phyloP scores from a whole-genome alignment of 257 asterid genomes.

The Solanum pennellii region DNA sequence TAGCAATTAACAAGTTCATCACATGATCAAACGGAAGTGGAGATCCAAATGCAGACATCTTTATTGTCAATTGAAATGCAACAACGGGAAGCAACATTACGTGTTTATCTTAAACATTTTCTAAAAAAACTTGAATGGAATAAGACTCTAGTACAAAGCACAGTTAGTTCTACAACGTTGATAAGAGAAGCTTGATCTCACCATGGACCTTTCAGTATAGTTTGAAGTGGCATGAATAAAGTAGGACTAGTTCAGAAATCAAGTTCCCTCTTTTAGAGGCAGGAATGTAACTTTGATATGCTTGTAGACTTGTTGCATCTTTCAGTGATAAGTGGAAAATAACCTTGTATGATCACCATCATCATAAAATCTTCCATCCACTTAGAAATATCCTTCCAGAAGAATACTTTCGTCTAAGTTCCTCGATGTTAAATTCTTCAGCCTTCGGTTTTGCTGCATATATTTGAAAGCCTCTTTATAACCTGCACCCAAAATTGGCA shows the following conservation, averaged over 20 bases:
- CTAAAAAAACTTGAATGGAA: background rate
- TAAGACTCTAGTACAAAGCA: background rate
- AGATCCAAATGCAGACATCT: background rate
- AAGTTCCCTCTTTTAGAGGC: background rate
- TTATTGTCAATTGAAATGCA: background rate
- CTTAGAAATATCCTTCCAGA: constrained; percentile 68
- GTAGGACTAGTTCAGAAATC: background rate
- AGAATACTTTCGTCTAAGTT: constrained; percentile 41
- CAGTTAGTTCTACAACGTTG: background rate
- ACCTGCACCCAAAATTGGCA: constrained; percentile 47
- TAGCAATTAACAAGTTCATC: background rate
- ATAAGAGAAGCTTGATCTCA: background rate
- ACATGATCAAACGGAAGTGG: background rate
- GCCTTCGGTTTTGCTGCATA: constrained; percentile 14
- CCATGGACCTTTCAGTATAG: background rate
- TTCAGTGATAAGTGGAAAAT: background rate
- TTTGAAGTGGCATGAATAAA: background rate
- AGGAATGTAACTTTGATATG: background rate
- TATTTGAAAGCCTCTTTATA: constrained; percentile 2
- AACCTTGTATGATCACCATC: background rate
- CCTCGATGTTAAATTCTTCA: constrained; percentile 42
- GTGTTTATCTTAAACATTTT: background rate
- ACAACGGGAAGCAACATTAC: background rate
- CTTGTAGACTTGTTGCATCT: background rate
- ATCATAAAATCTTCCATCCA: background rate